Evolutionary conservation across 371 early-diverging fungal genomes (phyloP), one percentile per base, ranked within the genome.

Genomic region (Circinella umbellata): DNA sequence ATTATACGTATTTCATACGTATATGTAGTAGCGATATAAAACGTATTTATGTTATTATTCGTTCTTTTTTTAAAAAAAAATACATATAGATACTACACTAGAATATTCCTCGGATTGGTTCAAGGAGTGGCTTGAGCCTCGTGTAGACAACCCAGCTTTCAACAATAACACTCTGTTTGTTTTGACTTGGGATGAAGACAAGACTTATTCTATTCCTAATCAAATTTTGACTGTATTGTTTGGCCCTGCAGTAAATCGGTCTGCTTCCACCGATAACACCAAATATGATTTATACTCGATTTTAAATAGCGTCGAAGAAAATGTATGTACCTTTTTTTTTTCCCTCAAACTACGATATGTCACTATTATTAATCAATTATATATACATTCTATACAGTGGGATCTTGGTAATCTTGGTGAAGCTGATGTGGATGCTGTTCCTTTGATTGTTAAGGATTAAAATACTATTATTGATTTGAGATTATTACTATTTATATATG

Each of bases 251-350:
- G 68, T 69, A 36, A 38, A 61, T 18, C 67, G 69, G 15, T 47
- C 66, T 17, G 55, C 71, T 7, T 73, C 73, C 57, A 73, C 75
- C 10, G 87, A 86, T 69, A 69, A 68, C 55, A 85, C 84, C 14
- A 62, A 62, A 35, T 90, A 89, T 76, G 80, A 74, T 64, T 88
- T 89, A 67, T 90, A 88, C 74, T 82, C 82, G 13, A 63, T 80
- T 49, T 66, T 89, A 34, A 78, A 81, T 20, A 86, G 86, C 17
- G 68, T 88, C 51, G 88, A 88, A 71, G 63, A 77, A 36, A 84
- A 84, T 77, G 66, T 73, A 73, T 13, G 51, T 51, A 51, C 0
- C 8, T 51, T 51, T n/a, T 51, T 51, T 13, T 51, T n/a, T n/a
- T 4, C 4, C n/a, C 15, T 51, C 3, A n/a, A 13, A 6, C 15